Evolutionary conservation across 257 asterid species (phyloP).

Genomic region (Marsdenia floribunda): DNA sequence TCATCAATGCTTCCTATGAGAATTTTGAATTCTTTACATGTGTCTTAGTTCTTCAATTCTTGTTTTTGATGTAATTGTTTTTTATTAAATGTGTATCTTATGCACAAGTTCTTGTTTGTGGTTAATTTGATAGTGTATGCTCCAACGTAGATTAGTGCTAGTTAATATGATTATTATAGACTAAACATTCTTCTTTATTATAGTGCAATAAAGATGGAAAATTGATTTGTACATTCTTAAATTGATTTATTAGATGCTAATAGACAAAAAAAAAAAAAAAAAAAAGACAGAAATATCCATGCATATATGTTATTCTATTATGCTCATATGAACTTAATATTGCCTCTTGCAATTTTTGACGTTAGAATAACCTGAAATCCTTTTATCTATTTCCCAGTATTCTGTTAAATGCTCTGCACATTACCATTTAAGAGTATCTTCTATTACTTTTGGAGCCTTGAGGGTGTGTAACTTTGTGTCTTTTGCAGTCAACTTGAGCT

Average conservation of each 20-base stretch:
- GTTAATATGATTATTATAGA: background rate
- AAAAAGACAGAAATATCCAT: background rate
- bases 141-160: background rate
- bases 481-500: slow-evolving; percentile 38
- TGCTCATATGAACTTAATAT: background rate
- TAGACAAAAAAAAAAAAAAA: background rate
- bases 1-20: background rate
- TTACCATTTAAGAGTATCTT: background rate
- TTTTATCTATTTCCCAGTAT: background rate
- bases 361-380: background rate
- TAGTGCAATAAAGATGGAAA: background rate
- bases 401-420: background rate
- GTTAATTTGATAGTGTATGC: background rate
- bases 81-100: too few relatives aligned
- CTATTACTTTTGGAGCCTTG: background rate
- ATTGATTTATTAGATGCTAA: background rate
- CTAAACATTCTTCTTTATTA: background rate
- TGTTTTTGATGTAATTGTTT: too few relatives aligned
- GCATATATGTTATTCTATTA: background rate
- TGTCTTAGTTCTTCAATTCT: background rate
- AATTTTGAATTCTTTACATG: too few relatives aligned
- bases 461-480: background rate
- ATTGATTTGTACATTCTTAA: background rate
- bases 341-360: background rate
- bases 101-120: background rate